These are phyloP conservation scores for Hypoxylon sp. DNA, from an alignment of 2,329 filamentous ascomycete genomes.

Conservation along the genomic window DNA sequence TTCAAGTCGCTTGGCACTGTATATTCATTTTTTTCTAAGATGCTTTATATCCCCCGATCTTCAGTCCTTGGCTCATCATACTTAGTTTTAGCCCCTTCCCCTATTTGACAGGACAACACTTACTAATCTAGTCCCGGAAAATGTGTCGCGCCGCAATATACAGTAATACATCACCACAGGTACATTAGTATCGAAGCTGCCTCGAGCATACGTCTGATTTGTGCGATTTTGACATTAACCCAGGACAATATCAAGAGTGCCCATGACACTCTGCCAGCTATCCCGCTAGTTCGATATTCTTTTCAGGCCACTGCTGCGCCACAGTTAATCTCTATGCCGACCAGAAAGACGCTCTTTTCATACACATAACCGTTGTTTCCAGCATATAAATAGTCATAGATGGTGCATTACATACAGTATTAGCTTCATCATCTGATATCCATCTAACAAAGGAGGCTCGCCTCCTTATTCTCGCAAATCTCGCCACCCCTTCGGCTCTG, in stretches of 20 bases:
- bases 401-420: too few relatives aligned
- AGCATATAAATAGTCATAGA: background rate
- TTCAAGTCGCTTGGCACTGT: background rate
- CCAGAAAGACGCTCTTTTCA: background rate
- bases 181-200: background rate
- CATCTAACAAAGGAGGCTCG: background rate
- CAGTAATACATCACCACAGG: background rate
- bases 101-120: background rate
- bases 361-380: background rate
- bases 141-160: too few relatives aligned
- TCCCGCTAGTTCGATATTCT: background rate
- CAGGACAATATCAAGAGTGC: background rate
- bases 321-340: background rate
- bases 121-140: too few relatives aligned
- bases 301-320: background rate
- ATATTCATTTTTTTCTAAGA: background rate
- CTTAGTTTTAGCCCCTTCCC: background rate
- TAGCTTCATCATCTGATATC: background rate
- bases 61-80: background rate
- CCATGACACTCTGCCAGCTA: background rate
- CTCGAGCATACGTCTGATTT: background rate
- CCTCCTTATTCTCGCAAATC: background rate
- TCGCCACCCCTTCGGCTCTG: background rate
- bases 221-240: background rate
- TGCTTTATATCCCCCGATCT: background rate